Evolutionary conservation across 2,329 filamentous ascomycete genomes (phyloP).

Genomic region (Ophiosphaerella herpotricha): DNA sequence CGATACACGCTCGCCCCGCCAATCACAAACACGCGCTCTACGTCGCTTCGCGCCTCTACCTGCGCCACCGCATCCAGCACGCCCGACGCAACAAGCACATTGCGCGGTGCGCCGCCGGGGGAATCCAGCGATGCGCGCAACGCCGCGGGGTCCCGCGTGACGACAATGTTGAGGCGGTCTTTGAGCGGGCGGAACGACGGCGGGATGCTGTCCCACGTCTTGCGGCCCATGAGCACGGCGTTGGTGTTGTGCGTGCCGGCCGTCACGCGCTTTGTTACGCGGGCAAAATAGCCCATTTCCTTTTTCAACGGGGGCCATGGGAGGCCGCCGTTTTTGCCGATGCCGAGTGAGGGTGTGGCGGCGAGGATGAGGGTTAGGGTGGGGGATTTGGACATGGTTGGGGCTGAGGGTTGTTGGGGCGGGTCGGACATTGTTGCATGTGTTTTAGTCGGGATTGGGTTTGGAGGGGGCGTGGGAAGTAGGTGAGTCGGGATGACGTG

Average conservation of each 20-base stretch:
- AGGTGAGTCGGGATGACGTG: constrained; percentile 8
- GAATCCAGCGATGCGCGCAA: constrained; percentile 16
- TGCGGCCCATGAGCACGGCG: constrained; percentile 95
- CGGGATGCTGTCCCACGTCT: constrained; percentile 94
- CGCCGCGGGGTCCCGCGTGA: constrained; percentile 59
- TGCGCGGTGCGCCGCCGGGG: neutral
- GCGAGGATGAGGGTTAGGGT: constrained; percentile 89
- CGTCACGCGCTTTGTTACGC: constrained; percentile 75
- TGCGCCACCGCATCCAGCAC: constrained; percentile 51
- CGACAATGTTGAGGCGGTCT: constrained; percentile 79
- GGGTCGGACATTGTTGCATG: constrained; percentile 1
- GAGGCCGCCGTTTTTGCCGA: constrained; percentile 76
- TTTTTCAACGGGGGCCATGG: constrained; percentile 88
- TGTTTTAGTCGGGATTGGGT: neutral
- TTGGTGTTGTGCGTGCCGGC: constrained; percentile 37
- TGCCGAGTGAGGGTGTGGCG: constrained; percentile 88
- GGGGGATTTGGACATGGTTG: constrained; percentile 45
- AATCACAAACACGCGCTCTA: constrained; percentile 72
- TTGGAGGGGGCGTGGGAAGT: constrained; percentile 5
- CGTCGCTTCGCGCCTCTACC: constrained; percentile 23
- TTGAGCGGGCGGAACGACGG: constrained; percentile 76
- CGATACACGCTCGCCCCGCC: constrained; percentile 87
- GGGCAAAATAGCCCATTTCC: constrained; percentile 95
- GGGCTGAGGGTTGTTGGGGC: neutral
- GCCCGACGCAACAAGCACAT: constrained; percentile 59